phyloP scores from a whole-genome alignment of 306 rosid species.

The Gastrolobium bilobum region DNA sequence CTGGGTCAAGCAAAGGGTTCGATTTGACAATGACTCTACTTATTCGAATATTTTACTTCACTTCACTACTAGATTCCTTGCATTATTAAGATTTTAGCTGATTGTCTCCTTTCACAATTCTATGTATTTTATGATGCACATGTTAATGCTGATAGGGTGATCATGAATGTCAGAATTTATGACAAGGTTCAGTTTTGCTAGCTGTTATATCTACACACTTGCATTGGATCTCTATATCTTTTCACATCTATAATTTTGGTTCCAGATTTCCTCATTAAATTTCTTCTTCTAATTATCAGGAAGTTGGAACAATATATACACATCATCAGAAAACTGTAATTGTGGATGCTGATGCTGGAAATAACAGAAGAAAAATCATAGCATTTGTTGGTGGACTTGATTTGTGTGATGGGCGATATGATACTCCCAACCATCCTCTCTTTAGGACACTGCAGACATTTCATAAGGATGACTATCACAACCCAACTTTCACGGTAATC shows the following conservation, averaged over 20 bases:
- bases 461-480: conserved; percentile 96
- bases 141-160: conserved; percentile 17
- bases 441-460: conserved; percentile 78
- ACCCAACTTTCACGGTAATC: conserved; percentile 89
- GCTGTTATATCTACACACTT: conserved; percentile 2
- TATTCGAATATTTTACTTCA: conserved; percentile 24
- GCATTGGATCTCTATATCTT: conserved; percentile 26
- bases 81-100: conserved; percentile 8
- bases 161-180: conserved; percentile 26
- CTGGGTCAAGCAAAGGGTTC: conserved; percentile 89
- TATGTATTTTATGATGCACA: conserved; percentile 12
- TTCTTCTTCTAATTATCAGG: conserved; percentile 64
- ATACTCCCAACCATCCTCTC: conserved; percentile 81
- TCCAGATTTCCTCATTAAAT: conserved; percentile 37
- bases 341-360: conserved; percentile 93
- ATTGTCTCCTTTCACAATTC: conserved; percentile 21
- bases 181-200: conserved; percentile 35
- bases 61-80: conserved; percentile 25
- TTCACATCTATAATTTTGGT: conserved; percentile 16
- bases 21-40: conserved; percentile 31
- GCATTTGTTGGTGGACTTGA: conserved; percentile 99
- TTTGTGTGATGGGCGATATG: conserved; percentile 95
- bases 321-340: conserved; percentile 98
- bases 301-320: conserved; percentile 91
- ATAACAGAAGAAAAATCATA: conserved; percentile 76